phyloP scores from a whole-genome alignment of 2,329 filamentous ascomycete genomes.

The Sphaerulina vaccinii region DNA sequence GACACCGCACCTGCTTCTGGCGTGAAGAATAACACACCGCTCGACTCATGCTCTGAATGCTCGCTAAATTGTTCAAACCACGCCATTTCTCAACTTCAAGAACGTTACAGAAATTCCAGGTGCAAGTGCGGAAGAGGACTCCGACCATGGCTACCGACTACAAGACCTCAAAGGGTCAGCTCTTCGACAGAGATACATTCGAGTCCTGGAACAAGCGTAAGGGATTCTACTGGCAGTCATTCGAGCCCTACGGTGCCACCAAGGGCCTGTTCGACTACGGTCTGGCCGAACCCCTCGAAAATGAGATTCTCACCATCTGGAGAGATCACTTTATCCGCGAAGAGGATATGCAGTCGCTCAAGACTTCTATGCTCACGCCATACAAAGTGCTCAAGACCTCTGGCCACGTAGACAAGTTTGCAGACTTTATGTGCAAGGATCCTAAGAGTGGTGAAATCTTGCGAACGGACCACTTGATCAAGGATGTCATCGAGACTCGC shows the following conservation, averaged over 20 bases:
- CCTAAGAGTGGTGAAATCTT: slow-evolving; percentile 96
- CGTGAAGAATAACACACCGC: background rate
- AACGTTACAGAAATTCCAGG: slow-evolving; percentile 26
- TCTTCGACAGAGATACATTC: slow-evolving; percentile 77
- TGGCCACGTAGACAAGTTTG: slow-evolving; percentile 96
- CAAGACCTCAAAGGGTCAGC: slow-evolving; percentile 79
- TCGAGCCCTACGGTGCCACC: slow-evolving; percentile 73
- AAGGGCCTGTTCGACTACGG: slow-evolving; percentile 81
- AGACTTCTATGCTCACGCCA: slow-evolving; percentile 91
- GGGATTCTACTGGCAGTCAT: slow-evolving; percentile 91
- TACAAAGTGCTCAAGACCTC: slow-evolving; percentile 87
- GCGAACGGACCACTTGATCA: slow-evolving; percentile 92
- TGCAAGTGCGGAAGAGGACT: slow-evolving; percentile 35
- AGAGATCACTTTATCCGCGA: slow-evolving; percentile 89
- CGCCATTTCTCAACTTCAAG: slow-evolving; percentile 22
- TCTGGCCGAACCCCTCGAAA: slow-evolving; percentile 79
- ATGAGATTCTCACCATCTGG: slow-evolving; percentile 86
- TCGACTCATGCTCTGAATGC: slow-evolving; percentile 6
- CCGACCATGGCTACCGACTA: slow-evolving; percentile 61
- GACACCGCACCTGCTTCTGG: background rate
- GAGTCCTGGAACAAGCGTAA: slow-evolving; percentile 84
- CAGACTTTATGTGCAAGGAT: slow-evolving; percentile 92
- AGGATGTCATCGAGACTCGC: slow-evolving; percentile 84
- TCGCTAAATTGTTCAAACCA: slow-evolving; percentile 2
- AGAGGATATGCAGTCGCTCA: slow-evolving; percentile 93